Evolutionary conservation across 192 early-diverging fungal genomes (phyloP), one percentile per base, ranked within the genome.

Genomic region (Coemansia sp.): DNA sequence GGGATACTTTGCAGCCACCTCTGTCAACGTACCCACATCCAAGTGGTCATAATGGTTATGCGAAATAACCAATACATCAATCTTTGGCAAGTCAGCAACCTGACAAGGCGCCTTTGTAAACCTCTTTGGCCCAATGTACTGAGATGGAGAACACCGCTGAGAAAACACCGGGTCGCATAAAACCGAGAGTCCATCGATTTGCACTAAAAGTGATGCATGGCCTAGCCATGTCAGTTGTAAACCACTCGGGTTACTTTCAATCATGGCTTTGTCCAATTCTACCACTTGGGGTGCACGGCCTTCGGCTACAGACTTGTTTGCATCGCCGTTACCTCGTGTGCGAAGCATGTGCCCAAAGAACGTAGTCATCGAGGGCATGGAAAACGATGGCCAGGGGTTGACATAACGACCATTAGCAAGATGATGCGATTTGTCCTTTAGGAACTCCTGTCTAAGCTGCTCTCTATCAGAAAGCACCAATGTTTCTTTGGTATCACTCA

Each of bases 31-130:
- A 27, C 71, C 50, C 51, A 81, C 50, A 64, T 94, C 91, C 54
- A 91, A 53, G 44, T 92, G 90, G 58, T 92, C 92, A 60, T 92
- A 95, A 55, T 94, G 92, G 63, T 91, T 92, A 62, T 94, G 92
- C 25, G 80, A 83, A 24, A 94, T 81, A 6, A 92, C 65, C 7
- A 94, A 81, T 1, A 80, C 76, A 43, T 92, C 89, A 36, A 92
- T 74, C 4, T 72, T 67, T 0, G 87, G 85, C 20, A 91, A 56
- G 11, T 85, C 86, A 13, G 61, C 71, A 14, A 91, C 58, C 22
- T 71, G 60, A 54, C 83, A 86, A 1, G 89, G 85, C 0, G 84
- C 77, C 17, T 76, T 67, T 0, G 80, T 85, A 53, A 67, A 75
- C 15, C 90, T 81, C 52, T 83, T 83, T 13, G 85, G 87, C 0